Base-by-base conservation (phyloP, 345 rosid genomes). In the Anacardium occidentale region DNA sequence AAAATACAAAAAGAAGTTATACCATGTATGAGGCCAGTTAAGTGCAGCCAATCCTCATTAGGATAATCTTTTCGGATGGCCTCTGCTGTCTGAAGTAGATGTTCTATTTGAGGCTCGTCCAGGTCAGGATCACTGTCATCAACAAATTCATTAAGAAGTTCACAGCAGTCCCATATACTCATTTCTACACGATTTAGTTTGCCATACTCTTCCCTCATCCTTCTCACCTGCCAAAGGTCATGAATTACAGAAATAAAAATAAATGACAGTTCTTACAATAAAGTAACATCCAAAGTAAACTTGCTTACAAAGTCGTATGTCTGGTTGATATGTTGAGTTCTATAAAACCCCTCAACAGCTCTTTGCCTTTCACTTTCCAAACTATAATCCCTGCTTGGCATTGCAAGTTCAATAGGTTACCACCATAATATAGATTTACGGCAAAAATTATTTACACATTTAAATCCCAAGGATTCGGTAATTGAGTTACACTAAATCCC, bases 121-220 rank as follows among this genome's bases (percentile, higher is more conserved):
- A 85, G 60, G 69, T 88, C 91, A 54, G 91, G 91, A 66, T 87
- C 89, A 72, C 91, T 85, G 69, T 87, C 89, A 68, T 87, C 91
- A 18, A 87, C 88, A 3, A 83, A 89, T 50, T 85, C 76, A 68
- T 88, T 88, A 3, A 85, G 83, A n/a, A 88, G 83, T 54, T 81
- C 88, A 74, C 92, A 88, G 64, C 92, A 88, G 64, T 85, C 88
- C 91, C 91, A 88, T 71, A 85, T 85, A 80, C 88, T 82, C 88
- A 88, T 88, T 71, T 82, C 85, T 78, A 76, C 75, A 55, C 67
- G 73, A 55, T 84, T 66, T 74, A 86, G 3, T 72, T 80, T 78
- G n/a, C 85, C 82, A 70, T 78, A 86, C 62, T 72, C 87, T 63
- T 77, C 81, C 66, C 89, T 82, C 90, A 80, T 86, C 59, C 45